A percentile compares a stretch with the other conserved stretches of the same genome.
phyloP scores from a whole-genome alignment of 2,329 filamentous ascomycete species.

The Coniella lustricola region DNA sequence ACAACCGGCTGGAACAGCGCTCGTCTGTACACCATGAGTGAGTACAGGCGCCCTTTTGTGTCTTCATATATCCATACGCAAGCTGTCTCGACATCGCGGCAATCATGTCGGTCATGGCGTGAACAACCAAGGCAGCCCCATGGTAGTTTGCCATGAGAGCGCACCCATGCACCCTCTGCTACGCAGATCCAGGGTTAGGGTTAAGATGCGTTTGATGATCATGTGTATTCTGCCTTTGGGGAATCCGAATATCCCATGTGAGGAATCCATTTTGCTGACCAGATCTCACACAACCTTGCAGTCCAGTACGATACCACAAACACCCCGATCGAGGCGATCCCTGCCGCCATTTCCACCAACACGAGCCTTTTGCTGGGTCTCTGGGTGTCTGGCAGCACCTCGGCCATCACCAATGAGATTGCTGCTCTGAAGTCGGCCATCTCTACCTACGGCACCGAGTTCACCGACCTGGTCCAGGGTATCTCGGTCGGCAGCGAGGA shows the following conservation, averaged over 20 bases:
- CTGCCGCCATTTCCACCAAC: conserved; percentile 57
- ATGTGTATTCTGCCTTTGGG: too few species aligned
- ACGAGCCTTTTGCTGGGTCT: conserved; percentile 55
- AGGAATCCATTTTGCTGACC: too few species aligned
- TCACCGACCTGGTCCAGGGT: conserved; percentile 53
- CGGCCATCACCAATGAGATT: conserved; percentile 53
- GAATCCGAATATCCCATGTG: too few species aligned
- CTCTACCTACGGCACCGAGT: conserved; percentile 38
- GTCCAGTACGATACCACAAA: conserved; percentile 57
- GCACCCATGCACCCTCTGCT: too few species aligned
- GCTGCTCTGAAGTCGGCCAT: conserved; percentile 51
- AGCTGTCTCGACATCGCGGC: too few species aligned
- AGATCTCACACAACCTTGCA: conserved; percentile 14
- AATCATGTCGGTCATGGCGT: too few species aligned
- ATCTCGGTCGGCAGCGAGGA: conserved; percentile 63
- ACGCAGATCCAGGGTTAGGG: too few species aligned
- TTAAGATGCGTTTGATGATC: too few species aligned
- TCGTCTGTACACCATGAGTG: conserved; percentile 64
- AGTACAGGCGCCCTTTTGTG: conserved; percentile 8
- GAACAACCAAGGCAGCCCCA: too few species aligned
- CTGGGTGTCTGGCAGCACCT: conserved; percentile 53
- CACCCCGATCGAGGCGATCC: conserved; percentile 75
- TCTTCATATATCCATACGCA: background rate
- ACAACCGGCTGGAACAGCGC: conserved; percentile 62
- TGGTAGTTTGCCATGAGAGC: too few species aligned